Evolutionary conservation across 768 basidiomycete genomes (phyloP), one percentile per base, ranked within the genome.

Genomic region (Pisolithus sp.): DNA sequence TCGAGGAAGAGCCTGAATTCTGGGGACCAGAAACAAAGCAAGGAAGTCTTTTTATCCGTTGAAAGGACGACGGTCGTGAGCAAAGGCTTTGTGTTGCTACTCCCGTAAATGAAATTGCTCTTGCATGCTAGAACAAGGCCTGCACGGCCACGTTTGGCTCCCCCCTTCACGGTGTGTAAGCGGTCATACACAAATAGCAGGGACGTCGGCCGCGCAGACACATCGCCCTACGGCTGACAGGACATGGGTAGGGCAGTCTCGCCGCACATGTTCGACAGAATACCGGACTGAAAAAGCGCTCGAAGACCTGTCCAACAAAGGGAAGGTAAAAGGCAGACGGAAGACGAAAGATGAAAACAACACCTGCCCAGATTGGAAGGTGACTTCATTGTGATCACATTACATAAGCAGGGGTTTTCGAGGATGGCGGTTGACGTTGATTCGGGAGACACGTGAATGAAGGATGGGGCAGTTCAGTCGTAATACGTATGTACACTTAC

Each of bases 291-390:
- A 34, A 15, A n/a, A 34, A 15, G 31, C 4, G 34, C 34, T 15
- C 34, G 34, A 15, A 34, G 13, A 34, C 13, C 12, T 34, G 34
- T 15, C 34, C 34, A 46, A 10, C 28, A 12, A 28, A 12, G 46
- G 49, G 34, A 34, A 34, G 13, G 34, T 34, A 12, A 31, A 34
- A 55, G 47, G 51, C 49, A 53, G 55, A 21, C 55, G 41, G 42
- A 36, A 4, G 42, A 46, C 13, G 34, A 10, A 57, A 47, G 46
- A 62, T 18, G 34, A 5, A 41, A 21, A 41, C 53, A 52, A 57
- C 50, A 31, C 46, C 26, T 49, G 17, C 56, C 48, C 34, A 56
- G 56, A 34, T 36, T n/a, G 15, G 41, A n/a, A 24, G n/a, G 26
- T 34, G 31, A 34, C 46, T n/a, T 20, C 20, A 38, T 53, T 49